Conservation (phyloP, 768 basidiomycete genomes). For the Hygrocybe coccinea region DNA sequence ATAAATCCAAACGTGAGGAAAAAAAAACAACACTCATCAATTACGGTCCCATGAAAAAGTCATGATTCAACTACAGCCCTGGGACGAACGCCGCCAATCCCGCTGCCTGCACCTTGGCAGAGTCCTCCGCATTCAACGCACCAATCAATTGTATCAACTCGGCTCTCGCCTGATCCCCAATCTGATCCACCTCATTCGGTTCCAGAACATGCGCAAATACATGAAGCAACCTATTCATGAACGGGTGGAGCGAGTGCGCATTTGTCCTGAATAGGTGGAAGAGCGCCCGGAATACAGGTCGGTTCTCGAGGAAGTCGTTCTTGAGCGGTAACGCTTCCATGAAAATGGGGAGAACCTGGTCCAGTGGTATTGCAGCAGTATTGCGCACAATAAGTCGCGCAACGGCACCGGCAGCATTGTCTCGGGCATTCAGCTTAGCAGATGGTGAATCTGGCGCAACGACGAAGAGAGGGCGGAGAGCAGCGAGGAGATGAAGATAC, state of each 20-base stretch:
- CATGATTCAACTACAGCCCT: constrained; percentile 35
- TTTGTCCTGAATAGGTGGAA: constrained; percentile 83
- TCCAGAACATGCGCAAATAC: constrained; percentile 83
- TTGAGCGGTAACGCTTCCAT: constrained; percentile 78
- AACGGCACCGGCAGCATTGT: constrained; percentile 96
- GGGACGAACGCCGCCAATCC: constrained; percentile 59
- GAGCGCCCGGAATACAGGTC: constrained; percentile 81
- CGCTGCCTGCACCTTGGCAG: constrained; percentile 75
- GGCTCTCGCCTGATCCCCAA: constrained; percentile 72
- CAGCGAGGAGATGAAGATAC: constrained; percentile 70
- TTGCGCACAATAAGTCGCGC: constrained; percentile 83
- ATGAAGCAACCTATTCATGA: constrained; percentile 72
- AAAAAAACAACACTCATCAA: no score
- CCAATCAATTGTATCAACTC: constrained; percentile 72
- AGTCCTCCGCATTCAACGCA: constrained; percentile 67
- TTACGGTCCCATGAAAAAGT: no score
- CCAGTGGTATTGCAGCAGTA: constrained; percentile 72
- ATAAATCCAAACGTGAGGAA: no score
- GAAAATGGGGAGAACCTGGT: constrained; percentile 85
- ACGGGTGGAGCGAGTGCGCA: constrained; percentile 61
- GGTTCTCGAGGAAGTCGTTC: constrained; percentile 87
- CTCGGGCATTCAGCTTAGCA: constrained; percentile 76
- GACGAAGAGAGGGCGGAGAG: constrained; percentile 77
- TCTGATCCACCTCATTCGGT: constrained; percentile 65
- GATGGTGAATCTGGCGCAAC: constrained; percentile 58